A percentile compares a stretch with the other conserved stretches of the same genome.
Conservation (phyloP, 169 alveolate species). For the Eimeria zaria region DNA sequence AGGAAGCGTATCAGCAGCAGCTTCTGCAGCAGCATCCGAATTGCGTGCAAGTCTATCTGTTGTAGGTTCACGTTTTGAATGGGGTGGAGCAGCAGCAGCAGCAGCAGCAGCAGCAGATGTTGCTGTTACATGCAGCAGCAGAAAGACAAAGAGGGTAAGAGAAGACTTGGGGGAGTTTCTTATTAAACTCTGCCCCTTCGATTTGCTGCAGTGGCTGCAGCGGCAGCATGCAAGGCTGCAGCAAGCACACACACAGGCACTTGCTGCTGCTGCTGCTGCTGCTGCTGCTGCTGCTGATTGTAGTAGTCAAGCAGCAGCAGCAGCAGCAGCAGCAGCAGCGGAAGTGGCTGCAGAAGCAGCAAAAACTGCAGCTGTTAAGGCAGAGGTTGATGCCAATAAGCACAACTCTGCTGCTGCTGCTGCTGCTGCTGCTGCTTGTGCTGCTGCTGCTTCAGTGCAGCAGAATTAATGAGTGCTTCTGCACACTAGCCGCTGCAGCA, state of each 20-base stretch:
- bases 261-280: constrained; percentile 19
- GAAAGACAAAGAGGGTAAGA: not conserved
- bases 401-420: too few relatives aligned
- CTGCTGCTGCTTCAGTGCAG: not conserved
- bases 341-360: not conserved
- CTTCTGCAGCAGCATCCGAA: constrained; percentile 29
- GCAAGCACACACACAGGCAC: constrained; percentile 16
- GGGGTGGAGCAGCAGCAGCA: constrained; percentile 27
- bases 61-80: not conserved
- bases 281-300: not conserved
- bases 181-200: not conserved
- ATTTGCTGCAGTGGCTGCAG: constrained; percentile 41
- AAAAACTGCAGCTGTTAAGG: not conserved
- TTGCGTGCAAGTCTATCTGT: not conserved
- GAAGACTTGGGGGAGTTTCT: not conserved
- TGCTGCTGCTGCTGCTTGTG: too few relatives aligned
- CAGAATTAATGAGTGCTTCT: not conserved
- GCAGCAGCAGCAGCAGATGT: constrained; percentile 34
- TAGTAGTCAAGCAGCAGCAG: constrained; percentile 15
- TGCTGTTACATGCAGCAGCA: constrained; percentile 41
- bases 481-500: too few relatives aligned
- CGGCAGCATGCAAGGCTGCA: not conserved
- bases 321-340: not conserved
- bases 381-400: not conserved
- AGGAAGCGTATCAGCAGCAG: not conserved